Evolutionary conservation across 805 yeast species (phyloP).

Genomic region (Ogataea henricii): DNA sequence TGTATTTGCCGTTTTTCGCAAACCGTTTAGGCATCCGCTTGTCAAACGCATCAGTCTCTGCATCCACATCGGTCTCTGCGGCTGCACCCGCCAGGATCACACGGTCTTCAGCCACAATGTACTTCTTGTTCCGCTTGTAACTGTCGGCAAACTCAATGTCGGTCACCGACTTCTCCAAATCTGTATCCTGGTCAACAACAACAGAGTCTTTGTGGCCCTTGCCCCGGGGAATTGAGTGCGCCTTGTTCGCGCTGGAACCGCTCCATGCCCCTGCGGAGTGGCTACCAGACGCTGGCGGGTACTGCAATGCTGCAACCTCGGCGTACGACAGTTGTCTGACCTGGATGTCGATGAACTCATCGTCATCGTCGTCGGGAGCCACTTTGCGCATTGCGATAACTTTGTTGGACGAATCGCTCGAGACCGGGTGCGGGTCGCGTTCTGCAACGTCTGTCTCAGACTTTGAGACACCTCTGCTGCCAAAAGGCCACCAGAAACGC

Average conservation of each 20-base stretch:
- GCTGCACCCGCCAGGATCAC: constrained; percentile 1
- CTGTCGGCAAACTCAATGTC: constrained; percentile 34
- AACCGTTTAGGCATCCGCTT: constrained; percentile 22
- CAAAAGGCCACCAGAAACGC: constrained; percentile 26
- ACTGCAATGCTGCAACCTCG: constrained; percentile 47
- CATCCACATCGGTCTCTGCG: constrained; percentile 10
- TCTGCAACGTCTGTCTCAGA: neutral
- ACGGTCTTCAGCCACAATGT: constrained; percentile 2
- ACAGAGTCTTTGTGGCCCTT: neutral
- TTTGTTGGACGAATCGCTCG: constrained; percentile 24
- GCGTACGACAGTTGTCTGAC: constrained; percentile 53
- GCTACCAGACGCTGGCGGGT: constrained; percentile 9
- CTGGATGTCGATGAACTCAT: constrained; percentile 46
- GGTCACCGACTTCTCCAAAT: constrained; percentile 35
- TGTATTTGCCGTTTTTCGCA: constrained; percentile 22
- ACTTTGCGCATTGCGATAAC: constrained; percentile 37
- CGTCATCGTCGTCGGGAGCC: constrained; percentile 22
- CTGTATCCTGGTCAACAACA: constrained; percentile 34
- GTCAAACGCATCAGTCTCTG: constrained; percentile 7
- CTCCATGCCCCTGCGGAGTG: no score
- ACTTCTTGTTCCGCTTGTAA: constrained; percentile 20
- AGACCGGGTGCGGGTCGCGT: neutral
- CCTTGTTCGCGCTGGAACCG: no score
- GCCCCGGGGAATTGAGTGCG: no score
- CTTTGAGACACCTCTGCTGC: neutral